Evolutionary conservation across 768 basidiomycete species (phyloP).

Genomic region (Leccinum longicurvipes): DNA sequence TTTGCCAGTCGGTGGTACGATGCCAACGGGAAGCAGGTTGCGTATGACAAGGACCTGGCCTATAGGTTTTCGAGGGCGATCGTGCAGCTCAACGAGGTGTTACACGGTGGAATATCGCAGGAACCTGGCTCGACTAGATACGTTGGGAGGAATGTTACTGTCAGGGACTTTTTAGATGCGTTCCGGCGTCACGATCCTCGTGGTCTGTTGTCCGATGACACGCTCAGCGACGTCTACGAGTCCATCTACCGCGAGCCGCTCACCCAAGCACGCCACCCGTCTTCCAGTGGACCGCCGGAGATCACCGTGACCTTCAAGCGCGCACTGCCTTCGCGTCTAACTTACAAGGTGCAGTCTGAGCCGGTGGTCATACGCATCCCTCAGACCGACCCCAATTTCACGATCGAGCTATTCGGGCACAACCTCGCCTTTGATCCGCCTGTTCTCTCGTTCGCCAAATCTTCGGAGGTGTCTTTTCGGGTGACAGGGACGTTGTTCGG

Average conservation of each 20-base stretch:
- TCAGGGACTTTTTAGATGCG: slow-evolving; percentile 78
- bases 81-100: slow-evolving; percentile 82
- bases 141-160: slow-evolving; percentile 57
- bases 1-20: slow-evolving; percentile 91
- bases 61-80: slow-evolving; percentile 74
- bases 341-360: slow-evolving; percentile 86
- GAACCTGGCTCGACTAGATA: slow-evolving; percentile 55
- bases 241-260: slow-evolving; percentile 73
- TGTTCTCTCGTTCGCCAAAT: slow-evolving; percentile 72
- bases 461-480: slow-evolving; percentile 83
- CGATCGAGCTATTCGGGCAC: slow-evolving; percentile 82
- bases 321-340: slow-evolving; percentile 71
- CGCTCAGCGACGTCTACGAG: slow-evolving; percentile 73
- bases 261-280: slow-evolving; percentile 59
- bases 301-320: slow-evolving; percentile 69
- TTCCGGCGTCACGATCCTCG: slow-evolving; percentile 78
- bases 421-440: slow-evolving; percentile 88
- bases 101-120: slow-evolving; percentile 72
- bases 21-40: slow-evolving; percentile 73
- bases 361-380: slow-evolving; percentile 84
- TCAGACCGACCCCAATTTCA: slow-evolving; percentile 76
- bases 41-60: slow-evolving; percentile 81
- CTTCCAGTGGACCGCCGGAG: slow-evolving; percentile 41
- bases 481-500: slow-evolving; percentile 87
- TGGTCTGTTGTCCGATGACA: slow-evolving; percentile 66